Conservation (phyloP, 495 filamentous ascomycete species). For the Aspergillus sclerotiicarbonarius region DNA sequence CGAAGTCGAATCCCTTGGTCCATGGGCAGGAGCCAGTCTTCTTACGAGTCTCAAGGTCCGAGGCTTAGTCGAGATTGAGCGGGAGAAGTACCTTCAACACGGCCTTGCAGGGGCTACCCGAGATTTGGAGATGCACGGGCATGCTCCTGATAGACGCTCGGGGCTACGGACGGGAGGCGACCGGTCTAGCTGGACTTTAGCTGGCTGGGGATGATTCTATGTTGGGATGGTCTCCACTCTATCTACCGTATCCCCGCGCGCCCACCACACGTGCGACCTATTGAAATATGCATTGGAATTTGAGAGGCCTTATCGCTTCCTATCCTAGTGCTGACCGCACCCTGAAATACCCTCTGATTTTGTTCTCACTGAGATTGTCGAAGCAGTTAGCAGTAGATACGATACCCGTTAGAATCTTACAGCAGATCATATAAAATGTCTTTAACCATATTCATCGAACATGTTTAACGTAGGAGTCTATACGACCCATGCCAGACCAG, state of each 20-base stretch:
- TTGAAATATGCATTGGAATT: too few relatives aligned
- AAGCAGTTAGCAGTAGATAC: constrained; percentile 3
- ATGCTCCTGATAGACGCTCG: constrained; percentile 50
- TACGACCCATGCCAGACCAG: not conserved
- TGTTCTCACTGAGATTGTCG: not conserved
- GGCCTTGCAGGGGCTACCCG: constrained; percentile 69
- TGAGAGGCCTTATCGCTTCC: too few relatives aligned
- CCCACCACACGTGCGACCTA: too few relatives aligned
- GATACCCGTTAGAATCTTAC: constrained; percentile 8
- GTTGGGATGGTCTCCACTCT: not conserved
- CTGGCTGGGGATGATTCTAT: constrained; percentile 62
- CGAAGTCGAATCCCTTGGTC: constrained; percentile 77
- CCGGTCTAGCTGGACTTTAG: constrained; percentile 73
- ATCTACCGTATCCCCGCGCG: too few relatives aligned
- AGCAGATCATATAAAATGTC: not conserved
- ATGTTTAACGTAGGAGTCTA: not conserved
- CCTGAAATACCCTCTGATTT: not conserved
- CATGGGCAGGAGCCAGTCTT: constrained; percentile 87
- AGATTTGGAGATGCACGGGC: constrained; percentile 53
- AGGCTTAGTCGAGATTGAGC: constrained; percentile 78
- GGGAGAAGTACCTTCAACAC: constrained; percentile 77
- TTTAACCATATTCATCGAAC: not conserved
- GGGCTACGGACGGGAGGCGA: constrained; percentile 56
- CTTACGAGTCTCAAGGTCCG: constrained; percentile 73
- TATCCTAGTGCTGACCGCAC: not conserved